Evolutionary conservation across 345 rosid genomes (phyloP), one percentile per base, ranked within the genome.

Genomic region (Acer negundo): DNA sequence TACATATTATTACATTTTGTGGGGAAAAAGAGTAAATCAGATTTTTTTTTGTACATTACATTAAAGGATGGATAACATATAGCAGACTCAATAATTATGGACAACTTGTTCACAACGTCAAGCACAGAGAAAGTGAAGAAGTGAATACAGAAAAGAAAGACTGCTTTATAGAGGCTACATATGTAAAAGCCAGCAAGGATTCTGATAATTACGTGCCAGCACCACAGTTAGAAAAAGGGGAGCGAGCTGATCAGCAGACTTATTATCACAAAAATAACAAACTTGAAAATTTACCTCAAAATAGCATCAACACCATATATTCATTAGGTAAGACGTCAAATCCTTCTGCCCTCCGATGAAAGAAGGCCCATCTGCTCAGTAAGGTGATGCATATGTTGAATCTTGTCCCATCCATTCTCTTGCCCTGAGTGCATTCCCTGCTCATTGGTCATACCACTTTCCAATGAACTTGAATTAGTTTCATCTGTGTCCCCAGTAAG

Each of bases 291-390:
- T 80, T 73, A 83, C 85, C 83, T 85, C 42, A 24, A 44, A 63
- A 55, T 19, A 65, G 74, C 65, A 55, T 56, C 67, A 44, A 69
- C 62, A 15, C 46, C 15, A 0, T 51, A 69, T 76, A 47, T 61
- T 79, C 75, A 70, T 49, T 70, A 38, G 62, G 51, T 6, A 38
- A 66, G 64, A 19, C 35, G 69, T 85, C 90, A 91, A 7, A 63
- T 81, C 67, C 56, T 81, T 77, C 65, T 59, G 80, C 73, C 42
- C 23, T 86, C 84, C 4, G 98, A 85, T 38, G 92, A 47, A 67
- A 92, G 94, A 75, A 89, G 91, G 58, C 84, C 92, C 93, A 91
- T 92, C 84, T 92, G 94, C 75, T 87, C 88, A 47, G 93, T 82
- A 17, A 92, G 89, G 83, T 86, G 74, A 62, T 89, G 84, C 92